Base-by-base conservation (phyloP, 305 asterid species). In the Fraxinus latifolia region DNA sequence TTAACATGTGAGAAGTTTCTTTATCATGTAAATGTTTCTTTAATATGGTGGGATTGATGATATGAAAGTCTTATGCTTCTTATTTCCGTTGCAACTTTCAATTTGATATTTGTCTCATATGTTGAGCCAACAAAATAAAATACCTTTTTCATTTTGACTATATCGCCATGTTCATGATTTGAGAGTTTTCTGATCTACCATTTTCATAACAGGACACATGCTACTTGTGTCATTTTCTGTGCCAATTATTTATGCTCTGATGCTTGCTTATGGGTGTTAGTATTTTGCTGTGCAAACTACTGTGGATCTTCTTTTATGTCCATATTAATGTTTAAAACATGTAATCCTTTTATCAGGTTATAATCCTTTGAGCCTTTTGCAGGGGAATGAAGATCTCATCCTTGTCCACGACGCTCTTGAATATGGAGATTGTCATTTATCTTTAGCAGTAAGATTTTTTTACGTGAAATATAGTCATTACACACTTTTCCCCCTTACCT, bases 371-470 rank as follows among this genome's bases (percentile, higher is more conserved):
- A 53, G 32, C 76, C 62, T 86, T 44, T 86, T 86, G 78, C 85
- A 95, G 98, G 98, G 91, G 77, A 84, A 91, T 84, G 92, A 89
- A 86, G 98, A 95, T 92, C 98, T 95, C 82, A 80, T 95, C 84
- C 83, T 93, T 83, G 95, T 92, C 86, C 98, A 95, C 80, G 96
- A 92, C 77, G 87, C 95, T 83, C 96, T 95, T 70, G 93, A 91
- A 55, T 95, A 88, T 85, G 97, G 98, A 86, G 97, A 93, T 90
- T 95, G 97, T 77, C 97, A 90, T 76, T 88, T 95, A 82, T 93
- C 98, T 83, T 85, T 95, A 42, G 98, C 97, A 50, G 98, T 95
- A 87, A 88, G 98, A 80, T 34, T 36, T 7, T 36, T 72, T 21
- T 83, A 55, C 79, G 70, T 17, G 1, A 53, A 76, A 31, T 81